Conservation (phyloP, 768 basidiomycete species). For the Lactifluus hygrophoroides region DNA sequence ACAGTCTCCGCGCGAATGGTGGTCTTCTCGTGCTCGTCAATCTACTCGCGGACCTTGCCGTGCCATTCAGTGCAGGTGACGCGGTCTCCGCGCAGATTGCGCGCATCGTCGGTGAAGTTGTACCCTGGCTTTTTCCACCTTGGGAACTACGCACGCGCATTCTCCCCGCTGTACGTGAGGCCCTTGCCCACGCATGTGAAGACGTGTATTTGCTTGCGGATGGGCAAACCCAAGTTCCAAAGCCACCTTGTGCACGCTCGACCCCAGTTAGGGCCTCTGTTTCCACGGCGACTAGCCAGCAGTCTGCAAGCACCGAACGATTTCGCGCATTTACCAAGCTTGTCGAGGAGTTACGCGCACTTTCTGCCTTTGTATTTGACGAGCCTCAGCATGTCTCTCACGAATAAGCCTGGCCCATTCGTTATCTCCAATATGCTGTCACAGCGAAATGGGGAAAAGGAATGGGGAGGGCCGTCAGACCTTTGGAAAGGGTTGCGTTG, state of each 20-base stretch:
- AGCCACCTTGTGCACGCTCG: neutral
- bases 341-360: neutral
- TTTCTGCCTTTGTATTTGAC: neutral
- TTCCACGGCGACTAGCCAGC: neutral
- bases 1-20: slow-evolving; percentile 1
- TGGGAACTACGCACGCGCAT: neutral
- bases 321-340: neutral
- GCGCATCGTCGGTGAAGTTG: neutral
- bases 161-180: neutral
- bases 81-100: slow-evolving; percentile 1
- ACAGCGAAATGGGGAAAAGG: no score
- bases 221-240: neutral
- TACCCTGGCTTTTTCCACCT: neutral
- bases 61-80: neutral
- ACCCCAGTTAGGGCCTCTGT: neutral
- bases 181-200: neutral
- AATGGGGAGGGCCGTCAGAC: no score
- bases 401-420: no score
- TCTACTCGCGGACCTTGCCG: neutral
- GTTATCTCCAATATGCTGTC: no score
- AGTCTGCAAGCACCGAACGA: neutral
- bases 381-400: neutral
- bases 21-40: neutral
- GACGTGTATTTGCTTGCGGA: neutral
- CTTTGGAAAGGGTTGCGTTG: no score